Base-by-base conservation (phyloP, 345 rosid species). In the Hypericum perforatum region DNA sequence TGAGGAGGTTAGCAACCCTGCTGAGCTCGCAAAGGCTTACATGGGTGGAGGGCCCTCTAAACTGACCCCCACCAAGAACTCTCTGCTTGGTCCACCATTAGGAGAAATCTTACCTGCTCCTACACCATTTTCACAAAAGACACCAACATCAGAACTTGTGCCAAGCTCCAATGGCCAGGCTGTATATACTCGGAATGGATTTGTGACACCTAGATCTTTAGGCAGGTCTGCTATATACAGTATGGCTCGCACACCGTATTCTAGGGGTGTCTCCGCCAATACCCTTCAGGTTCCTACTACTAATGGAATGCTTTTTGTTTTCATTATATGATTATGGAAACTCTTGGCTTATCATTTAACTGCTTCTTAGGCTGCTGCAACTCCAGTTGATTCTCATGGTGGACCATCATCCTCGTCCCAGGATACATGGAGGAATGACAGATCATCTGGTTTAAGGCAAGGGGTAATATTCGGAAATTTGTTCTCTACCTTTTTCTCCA, bases 11-110 rank as follows among this genome's bases (percentile, higher is more conserved):
- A 82, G 82, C 49, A 82, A 94, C 45, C 97, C 99, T 56, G 82
- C 87, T 43, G 92, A 86, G 82, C 94, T 94, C 72, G 97, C 99
- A 68, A 89, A 79, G 72, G 91, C 86, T 58, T 92, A 80, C 83
- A 92, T 89, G 97, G 87, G 84, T 45, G 76, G 81, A 66, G 79
- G 91, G 76, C 81, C 87, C 49, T 79, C 89, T 43, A 84, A 79
- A 69, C 76, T 78, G 53, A 76, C 85, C 43, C 76, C 85, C 16
- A 74, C 91, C 60, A 70, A 49, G 61, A 65, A 73, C 42, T 74
- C 73, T 36, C 60, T 69, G 49, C 77, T 70, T 14, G 63, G 63
- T 64, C 82, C 72, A 73, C 57, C 70, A 37, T 55, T 54, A 12
- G 69, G 66, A 56, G 89, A 74, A 65, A 81, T 76, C 73, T 72